Base-by-base conservation (phyloP, 148 eudicot species). In the Gaultheria prostrata region DNA sequence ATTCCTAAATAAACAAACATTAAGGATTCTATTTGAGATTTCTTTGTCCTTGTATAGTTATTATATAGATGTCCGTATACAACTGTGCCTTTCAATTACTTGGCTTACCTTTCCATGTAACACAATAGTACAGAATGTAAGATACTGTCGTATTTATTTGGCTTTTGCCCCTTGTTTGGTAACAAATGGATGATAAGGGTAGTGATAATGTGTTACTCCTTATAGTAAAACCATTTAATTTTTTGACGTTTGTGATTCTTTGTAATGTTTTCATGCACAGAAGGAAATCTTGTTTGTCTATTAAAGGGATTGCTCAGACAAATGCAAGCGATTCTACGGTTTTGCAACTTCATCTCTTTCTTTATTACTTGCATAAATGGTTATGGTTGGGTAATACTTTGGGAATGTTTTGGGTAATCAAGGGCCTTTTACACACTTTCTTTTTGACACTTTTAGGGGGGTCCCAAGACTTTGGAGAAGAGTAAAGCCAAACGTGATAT, bases 241-340 rank as follows among this genome's bases (percentile, higher is more conserved):
- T 26, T 26, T 26, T 67, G 72, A 30, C 35, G 2, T 67, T 61
- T 49, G 6, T 45, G n/a, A 50, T 32, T 46, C 72, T 77, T 33
- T 10, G 35, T 63, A 39, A 28, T 13, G 12, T 50, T 75, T 49
- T 21, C 73, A 50, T 77, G n/a, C 77, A 17, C 85, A 88, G 88
- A 78, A 77, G 82, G 56, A 88, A 88, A 82, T 72, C 88, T 59
- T 72, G 69, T 76, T 57, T 82, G 12, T 50, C 69, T 33, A 78
- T 50, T 17, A 80, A 69, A 72, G 83, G 82, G 57, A 51, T 56
- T 70, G 32, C 76, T 82, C 85, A 78, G 80, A 79, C 61, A 54
- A 84, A 48, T 63, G 84, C 72, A 76, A 83, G 35, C 43, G 24
- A 67, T 85, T 83, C 86, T 7, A 87, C 86, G 89, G 92, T 89